Conservation (phyloP, 2,329 filamentous ascomycete genomes). For the Aspergillus piperis region DNA sequence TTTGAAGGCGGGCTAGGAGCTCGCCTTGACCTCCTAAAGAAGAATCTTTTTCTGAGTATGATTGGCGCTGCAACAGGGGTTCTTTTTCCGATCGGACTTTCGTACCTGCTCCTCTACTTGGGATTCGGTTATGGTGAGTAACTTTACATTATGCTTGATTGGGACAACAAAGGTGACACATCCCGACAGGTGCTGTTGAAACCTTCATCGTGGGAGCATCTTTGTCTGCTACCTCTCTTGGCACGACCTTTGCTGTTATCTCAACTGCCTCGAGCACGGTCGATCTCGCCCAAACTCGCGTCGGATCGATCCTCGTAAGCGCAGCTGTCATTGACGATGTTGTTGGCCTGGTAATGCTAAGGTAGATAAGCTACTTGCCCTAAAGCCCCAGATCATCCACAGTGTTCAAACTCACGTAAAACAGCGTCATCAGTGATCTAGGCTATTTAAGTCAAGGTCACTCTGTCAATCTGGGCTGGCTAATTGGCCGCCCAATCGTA, state of each 20-base stretch:
- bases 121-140: conserved; percentile 45
- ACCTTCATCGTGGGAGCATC: conserved; percentile 36
- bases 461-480: conserved; percentile 37
- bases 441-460: conserved; percentile 20
- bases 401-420: too few species aligned
- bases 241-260: conserved; percentile 36
- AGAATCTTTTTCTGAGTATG: conserved; percentile 47
- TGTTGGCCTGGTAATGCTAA: conserved; percentile 44
- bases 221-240: conserved; percentile 34
- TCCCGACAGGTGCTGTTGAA: conserved; percentile 29
- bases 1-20: conserved; percentile 52
- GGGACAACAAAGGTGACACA: neutral
- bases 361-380: conserved; percentile 14
- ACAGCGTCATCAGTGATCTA: conserved; percentile 38
- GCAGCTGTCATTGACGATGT: conserved; percentile 53
- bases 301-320: conserved; percentile 49
- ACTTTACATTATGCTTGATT: too few species aligned
- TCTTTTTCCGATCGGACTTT: conserved; percentile 49
- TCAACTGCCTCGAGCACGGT: conserved; percentile 35
- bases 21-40: conserved; percentile 49
- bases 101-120: conserved; percentile 46
- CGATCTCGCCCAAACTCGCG: conserved; percentile 46
- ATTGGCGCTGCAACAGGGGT: conserved; percentile 49
- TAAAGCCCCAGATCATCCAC: neutral
- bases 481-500: conserved; percentile 43